Percentiles rank a stretch among this genome's conserved stretches.
Evolutionary conservation across 495 filamentous ascomycete genomes (phyloP).

Genomic region (Parachaetomium inaequale): DNA sequence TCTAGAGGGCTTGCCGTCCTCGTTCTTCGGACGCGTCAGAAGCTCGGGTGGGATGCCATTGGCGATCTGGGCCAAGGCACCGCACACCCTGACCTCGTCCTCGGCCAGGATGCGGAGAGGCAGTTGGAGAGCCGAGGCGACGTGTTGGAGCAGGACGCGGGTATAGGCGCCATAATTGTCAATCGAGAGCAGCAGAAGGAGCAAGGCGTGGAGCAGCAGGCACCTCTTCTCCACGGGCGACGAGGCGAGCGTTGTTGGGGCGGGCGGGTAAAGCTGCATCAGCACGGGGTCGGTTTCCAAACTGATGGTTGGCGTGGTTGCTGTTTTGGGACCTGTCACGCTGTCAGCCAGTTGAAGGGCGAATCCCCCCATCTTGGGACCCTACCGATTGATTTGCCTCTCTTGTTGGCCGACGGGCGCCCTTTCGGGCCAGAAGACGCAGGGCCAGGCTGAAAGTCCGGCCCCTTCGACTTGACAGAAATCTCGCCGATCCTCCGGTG

Average conservation of each 20-base stretch:
- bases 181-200: slow-evolving; percentile 74
- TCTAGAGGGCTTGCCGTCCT: slow-evolving; percentile 60
- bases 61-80: slow-evolving; percentile 68
- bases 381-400: slow-evolving; percentile 18
- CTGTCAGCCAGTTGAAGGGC: slow-evolving; percentile 11
- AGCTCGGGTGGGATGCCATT: slow-evolving; percentile 66
- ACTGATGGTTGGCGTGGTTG: slow-evolving; percentile 3
- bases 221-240: slow-evolving; percentile 44
- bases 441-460: slow-evolving; percentile 20
- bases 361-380: background rate
- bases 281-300: slow-evolving; percentile 40
- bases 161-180: slow-evolving; percentile 76
- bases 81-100: slow-evolving; percentile 71
- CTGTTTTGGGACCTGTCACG: slow-evolving; percentile 28
- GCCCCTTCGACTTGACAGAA: slow-evolving; percentile 29
- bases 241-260: slow-evolving; percentile 39
- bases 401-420: slow-evolving; percentile 13
- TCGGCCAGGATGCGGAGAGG: slow-evolving; percentile 60
- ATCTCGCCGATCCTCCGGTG: slow-evolving; percentile 43
- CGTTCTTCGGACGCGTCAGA: slow-evolving; percentile 61
- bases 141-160: slow-evolving; percentile 65
- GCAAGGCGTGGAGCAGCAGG: slow-evolving; percentile 54
- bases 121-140: slow-evolving; percentile 65
- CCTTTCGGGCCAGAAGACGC: slow-evolving; percentile 10
- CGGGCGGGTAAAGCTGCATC: slow-evolving; percentile 44